Evolutionary conservation across 129 eudicot species (phyloP).

Genomic region (Lactuca sativa): DNA sequence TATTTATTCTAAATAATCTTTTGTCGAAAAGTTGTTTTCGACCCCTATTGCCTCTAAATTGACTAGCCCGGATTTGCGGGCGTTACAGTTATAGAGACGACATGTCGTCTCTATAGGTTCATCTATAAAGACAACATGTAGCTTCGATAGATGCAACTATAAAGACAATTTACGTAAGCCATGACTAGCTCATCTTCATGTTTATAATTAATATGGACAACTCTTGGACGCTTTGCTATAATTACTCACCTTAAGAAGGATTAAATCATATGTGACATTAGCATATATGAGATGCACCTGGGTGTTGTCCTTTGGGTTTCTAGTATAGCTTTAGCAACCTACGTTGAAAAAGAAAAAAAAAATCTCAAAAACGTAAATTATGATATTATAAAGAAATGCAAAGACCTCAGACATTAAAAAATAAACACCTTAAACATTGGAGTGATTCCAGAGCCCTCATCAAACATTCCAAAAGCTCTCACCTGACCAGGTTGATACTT

Average conservation of each 20-base stretch:
- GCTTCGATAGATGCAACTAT: too few relatives aligned
- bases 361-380: background rate
- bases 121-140: too few relatives aligned
- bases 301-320: slow-evolving; percentile 80
- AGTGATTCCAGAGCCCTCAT: slow-evolving; percentile 97
- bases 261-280: slow-evolving; percentile 79
- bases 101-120: too few relatives aligned
- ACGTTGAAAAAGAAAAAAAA: background rate
- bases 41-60: too few relatives aligned
- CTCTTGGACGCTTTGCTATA: too few relatives aligned
- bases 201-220: slow-evolving; percentile 6
- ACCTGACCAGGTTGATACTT: slow-evolving; percentile 89
- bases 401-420: background rate
- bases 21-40: too few relatives aligned
- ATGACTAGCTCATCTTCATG: background rate
- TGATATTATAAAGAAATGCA: background rate
- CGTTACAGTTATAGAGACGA: too few relatives aligned
- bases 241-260: slow-evolving; percentile 71
- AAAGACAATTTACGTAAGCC: background rate
- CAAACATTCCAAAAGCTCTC: slow-evolving; percentile 95
- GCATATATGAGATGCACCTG: slow-evolving; percentile 88
- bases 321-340: slow-evolving; percentile 93
- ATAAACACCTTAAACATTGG: slow-evolving; percentile 91
- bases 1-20: too few relatives aligned
- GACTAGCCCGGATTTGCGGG: too few relatives aligned